These are phyloP conservation scores for Fusarium odoratissimum DNA, from an alignment of 2,329 filamentous ascomycete species.

Conservation along the genomic window DNA sequence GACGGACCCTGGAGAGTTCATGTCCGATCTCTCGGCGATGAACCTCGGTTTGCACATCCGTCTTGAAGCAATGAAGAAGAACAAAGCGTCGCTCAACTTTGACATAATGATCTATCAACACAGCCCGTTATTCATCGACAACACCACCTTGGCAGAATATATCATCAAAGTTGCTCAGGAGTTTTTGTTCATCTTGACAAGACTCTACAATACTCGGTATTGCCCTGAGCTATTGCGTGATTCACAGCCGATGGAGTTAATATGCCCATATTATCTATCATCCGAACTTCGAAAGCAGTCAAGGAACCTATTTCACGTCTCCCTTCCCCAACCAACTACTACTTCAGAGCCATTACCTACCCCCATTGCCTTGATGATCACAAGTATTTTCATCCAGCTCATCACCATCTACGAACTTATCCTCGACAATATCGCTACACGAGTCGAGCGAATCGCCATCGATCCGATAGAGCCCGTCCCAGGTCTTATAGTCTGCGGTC, in stretches of 20 bases:
- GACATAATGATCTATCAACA: not conserved
- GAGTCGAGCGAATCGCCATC: not conserved
- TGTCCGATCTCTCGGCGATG: not conserved
- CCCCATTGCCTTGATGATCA: not conserved
- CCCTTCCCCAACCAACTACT: fast-evolving
- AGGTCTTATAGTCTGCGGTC: not conserved
- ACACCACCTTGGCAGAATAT: not conserved
- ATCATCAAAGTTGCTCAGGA: not conserved
- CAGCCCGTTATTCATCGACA: not conserved
- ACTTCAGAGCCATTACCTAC: not conserved
- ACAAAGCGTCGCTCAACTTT: not conserved
- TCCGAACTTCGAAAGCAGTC: not conserved
- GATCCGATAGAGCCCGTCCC: not conserved
- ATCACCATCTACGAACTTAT: not conserved
- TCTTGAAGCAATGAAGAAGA: not conserved
- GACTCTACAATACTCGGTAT: fast-evolving
- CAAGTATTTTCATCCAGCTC: not conserved
- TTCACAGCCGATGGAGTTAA: not conserved
- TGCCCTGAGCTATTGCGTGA: fast-evolving
- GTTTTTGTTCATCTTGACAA: not conserved
- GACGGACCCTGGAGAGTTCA: not conserved
- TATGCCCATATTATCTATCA: not conserved
- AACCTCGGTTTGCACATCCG: not conserved
- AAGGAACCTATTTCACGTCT: fast-evolving
- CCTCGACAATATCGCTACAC: not conserved